Evolutionary conservation across 1,284 basidiomycete species (phyloP), one percentile per base, ranked within the genome.

Genomic region (Agroathelia rolfsii): DNA sequence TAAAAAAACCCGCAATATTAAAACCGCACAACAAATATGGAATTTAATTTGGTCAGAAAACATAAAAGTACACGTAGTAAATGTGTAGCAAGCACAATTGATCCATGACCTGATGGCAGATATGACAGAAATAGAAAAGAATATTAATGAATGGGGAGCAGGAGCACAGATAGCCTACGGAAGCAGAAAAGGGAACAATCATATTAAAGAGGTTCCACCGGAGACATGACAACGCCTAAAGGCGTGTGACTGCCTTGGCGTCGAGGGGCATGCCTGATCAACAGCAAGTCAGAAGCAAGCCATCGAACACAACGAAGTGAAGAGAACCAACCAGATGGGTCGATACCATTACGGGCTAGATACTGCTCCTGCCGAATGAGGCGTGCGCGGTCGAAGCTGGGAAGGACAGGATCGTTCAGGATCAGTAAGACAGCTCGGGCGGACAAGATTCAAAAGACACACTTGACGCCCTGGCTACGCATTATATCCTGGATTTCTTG

Each of bases 401-500:
- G 27, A 28, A 35, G 11, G n/a, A 25, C 30, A 12, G 34, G 11
- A 40, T 30, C 8, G 25, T 16, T 20, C 33, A 14, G 24, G 16
- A 7, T 27, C 20, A 31, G 23, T 25, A 35, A 10, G 18, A 35
- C 12, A 12, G 25, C 22, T 14, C 3, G 30, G 19, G 33, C 16
- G 3, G 13, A 30, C n/a, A 23, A 28, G n/a, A 20, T 24, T 12
- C 24, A 13, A 9, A 33, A 28, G 10, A 62, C 79, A 49, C 55
- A 86, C 83, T 71, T 76, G 52, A 87, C 79, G 34, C 75, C 66
- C 49, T 86, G 76, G 44, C 71, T 64, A 41, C 70, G 72, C 88
- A 92, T 92, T 58, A 93, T 90, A 42, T 86, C 79, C 61, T 79
- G 63, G 31, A 92, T 78, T 59, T 93, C 88, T 54, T 78, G 75